Base-by-base conservation (phyloP, 1,139 yeast genomes). In the Saccharomyces hybrid region DNA sequence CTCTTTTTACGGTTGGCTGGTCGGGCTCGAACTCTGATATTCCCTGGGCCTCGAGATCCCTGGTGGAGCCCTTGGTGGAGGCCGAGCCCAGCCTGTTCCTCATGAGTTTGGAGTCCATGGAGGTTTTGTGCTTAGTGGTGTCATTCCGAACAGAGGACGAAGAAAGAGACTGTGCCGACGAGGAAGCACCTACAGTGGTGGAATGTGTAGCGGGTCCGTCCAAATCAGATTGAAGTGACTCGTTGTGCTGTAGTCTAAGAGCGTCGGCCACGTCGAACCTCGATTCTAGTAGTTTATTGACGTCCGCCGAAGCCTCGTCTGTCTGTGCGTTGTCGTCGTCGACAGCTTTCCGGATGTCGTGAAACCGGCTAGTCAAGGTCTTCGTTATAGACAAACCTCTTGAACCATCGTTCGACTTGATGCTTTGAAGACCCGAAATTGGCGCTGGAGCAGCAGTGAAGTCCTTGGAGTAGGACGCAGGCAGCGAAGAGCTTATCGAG, bases 261-360 rank as follows among this genome's bases (percentile, higher is more conserved):
- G 71, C 71, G 57, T 67, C 71, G 8, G 62, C 70, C 1, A 67
- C 52, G 49, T 65, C 71, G 51, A 67, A 67, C 47, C 61, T 54
- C 6, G 61, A 58, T 41, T 59, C 59, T 42, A 69, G 49, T 6
- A 65, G 50, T 28, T 52, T 57, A 46, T 62, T 62, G 42, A 62
- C 52, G 50, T 59, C 59, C 2, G 51, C 52, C 7, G 53, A 34
- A 6, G 53, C 53, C 20, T 48, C 41, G 7, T 57, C 59, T 2
- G 65, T 55, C 48, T 63, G 68, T 51, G 51, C 52, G 32, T 64
- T 65, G 41, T 66, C 69, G 53, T 66, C 69, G 20, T 59, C 57
- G 16, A 66, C 64, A 3, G 68, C 67, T 9, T 59, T 57, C 48
- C 55, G 53, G 26, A 66, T 55, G 26, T 54, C 50, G 1, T 51